Evolutionary conservation across 305 asterid genomes (phyloP).

Genomic region (Euphrasia arctica): DNA sequence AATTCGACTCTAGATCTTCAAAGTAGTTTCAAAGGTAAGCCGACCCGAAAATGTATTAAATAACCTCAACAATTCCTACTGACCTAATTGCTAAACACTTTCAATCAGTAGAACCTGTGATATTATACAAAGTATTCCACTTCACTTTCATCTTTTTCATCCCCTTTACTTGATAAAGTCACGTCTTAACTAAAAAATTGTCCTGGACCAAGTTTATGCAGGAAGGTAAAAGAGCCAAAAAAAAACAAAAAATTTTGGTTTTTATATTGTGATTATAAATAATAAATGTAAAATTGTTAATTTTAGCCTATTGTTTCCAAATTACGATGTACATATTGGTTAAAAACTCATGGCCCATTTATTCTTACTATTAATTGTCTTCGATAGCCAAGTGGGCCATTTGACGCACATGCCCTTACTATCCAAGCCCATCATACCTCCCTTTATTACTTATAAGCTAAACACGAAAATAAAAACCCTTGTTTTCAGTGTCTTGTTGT

Average conservation of each 20-base stretch:
- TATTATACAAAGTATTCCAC: not conserved
- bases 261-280: not conserved
- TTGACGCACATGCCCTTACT: not conserved
- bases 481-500: conserved; percentile 5
- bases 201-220: not conserved
- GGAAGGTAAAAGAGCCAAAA: not conserved
- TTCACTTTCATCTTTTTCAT: not conserved
- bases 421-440: conserved; percentile 21
- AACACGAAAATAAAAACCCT: conserved; percentile 20
- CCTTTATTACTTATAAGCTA: conserved; percentile 2
- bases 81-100: not conserved
- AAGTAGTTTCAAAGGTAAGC: too few species aligned
- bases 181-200: not conserved
- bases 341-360: conserved; percentile 17
- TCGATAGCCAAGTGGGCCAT: conserved; percentile 19
- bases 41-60: not conserved
- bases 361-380: not conserved
- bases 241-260: not conserved
- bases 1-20: not conserved
- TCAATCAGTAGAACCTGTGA: not conserved
- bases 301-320: not conserved
- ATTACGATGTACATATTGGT: not conserved
- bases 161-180: not conserved
- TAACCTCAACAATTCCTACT: not conserved
- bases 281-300: not conserved